These are phyloP conservation scores for Pythium dissimile DNA, from an alignment of 352 stramenopile genomes.

Conservation along the genomic window DNA sequence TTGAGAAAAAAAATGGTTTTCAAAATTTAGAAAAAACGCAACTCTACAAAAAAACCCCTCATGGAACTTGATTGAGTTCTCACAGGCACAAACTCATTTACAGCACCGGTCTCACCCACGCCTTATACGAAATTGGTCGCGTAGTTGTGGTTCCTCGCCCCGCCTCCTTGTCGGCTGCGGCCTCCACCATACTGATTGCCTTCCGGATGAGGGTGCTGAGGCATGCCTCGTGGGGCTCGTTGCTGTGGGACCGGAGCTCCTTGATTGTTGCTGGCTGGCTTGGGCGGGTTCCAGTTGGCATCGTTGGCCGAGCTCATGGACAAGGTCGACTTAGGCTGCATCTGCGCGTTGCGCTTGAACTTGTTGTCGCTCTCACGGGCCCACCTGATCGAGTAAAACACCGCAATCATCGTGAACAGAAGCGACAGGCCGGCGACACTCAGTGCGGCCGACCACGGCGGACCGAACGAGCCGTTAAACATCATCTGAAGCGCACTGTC, in stretches of 20 bases:
- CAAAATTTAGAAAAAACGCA: too few relatives aligned
- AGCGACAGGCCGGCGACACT: slow-evolving; percentile 28
- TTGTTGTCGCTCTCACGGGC: slow-evolving; percentile 15
- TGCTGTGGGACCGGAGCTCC: not conserved
- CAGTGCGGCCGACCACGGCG: slow-evolving; percentile 33
- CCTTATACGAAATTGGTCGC: slow-evolving; percentile 24
- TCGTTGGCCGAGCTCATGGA: slow-evolving; percentile 17
- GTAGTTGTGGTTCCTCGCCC: slow-evolving; percentile 18
- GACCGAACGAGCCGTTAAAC: slow-evolving; percentile 39
- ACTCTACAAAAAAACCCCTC: too few relatives aligned
- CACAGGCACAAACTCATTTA: too few relatives aligned
- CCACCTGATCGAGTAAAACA: slow-evolving; percentile 29
- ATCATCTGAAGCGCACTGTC: slow-evolving; percentile 13
- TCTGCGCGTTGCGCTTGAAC: slow-evolving; percentile 8
- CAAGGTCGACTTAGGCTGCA: slow-evolving; percentile 24
- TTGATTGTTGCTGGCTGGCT: slow-evolving; percentile 22
- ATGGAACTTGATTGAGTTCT: too few relatives aligned
- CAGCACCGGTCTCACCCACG: too few relatives aligned
- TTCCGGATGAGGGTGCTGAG: slow-evolving; percentile 6
- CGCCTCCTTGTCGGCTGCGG: too few relatives aligned
- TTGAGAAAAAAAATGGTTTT: too few relatives aligned
- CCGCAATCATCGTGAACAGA: slow-evolving; percentile 29
- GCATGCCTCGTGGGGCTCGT: not conserved
- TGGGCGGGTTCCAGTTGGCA: slow-evolving; percentile 12
- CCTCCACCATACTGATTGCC: not conserved